Evolutionary conservation across 441 rosid species (phyloP), one percentile per base, ranked within the genome.

Genomic region (Cnidoscolus chayamansa): DNA sequence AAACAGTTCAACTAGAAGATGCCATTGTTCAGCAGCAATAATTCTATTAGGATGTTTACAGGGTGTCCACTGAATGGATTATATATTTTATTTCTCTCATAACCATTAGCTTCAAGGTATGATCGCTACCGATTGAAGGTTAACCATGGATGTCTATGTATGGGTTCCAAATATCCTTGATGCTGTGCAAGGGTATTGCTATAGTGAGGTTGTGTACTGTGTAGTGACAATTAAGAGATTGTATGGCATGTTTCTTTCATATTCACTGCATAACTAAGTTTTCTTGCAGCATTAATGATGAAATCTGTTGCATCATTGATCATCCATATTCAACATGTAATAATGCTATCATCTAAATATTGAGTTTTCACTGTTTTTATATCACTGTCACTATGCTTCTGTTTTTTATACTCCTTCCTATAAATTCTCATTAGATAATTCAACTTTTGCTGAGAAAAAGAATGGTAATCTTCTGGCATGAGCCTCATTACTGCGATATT

Each of bases 91-190:
- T 50, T 45, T 15, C 0, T 11, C 25, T 20, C 25, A 10, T 31
- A 50, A 10, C 30, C 54, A 66, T 50, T 32, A 1, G 7, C 30
- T 51, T 37, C 51, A 49, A 35, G 9, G 12, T 2, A 25, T 1
- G 5, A 11, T 50, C 15, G 17, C 55, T 50, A 7, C 15, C 6
- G 17, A 25, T 15, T 50, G n/a, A 50, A 2, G 17, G 15, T 37
- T 35, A 56, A 48, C 58, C 11, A 30, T 70, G 9, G 4, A 65
- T 65, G 69, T 65, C 57, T 65, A 20, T 48, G 6, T 37, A 20
- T 49, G 7, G 20, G 40, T 15, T 49, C 19, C 57, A 59, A 0
- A 9, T 59, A 47, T 25, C 51, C n/a, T 20, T 13, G 47, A 30
- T 47, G 30, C 30, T 13, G 5, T 20, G 20, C 20, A 58, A 54